Evolutionary conservation across 2,329 filamentous ascomycete genomes (phyloP), one percentile per base, ranked within the genome.

Genomic region (Dactylella cylindrospora): DNA sequence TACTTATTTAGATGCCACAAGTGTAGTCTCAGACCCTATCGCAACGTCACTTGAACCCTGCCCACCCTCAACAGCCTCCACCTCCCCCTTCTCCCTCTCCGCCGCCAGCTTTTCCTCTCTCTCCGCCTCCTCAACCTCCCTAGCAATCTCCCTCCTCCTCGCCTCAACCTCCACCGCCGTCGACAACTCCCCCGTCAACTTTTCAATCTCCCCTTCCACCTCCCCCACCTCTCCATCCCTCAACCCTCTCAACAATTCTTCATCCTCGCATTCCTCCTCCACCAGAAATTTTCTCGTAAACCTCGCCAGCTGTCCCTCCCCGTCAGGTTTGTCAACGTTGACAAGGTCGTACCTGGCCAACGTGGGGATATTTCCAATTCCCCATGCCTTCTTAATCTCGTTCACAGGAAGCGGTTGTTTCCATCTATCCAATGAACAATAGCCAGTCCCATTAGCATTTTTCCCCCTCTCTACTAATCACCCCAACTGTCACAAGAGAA

Each of bases 361-460:
- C 1, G 73, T 71, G 2, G 74, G 74, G 13, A 74, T 67, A 39
- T 69, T 69, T 22, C 66, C 55, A 1, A 74, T 60, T 20, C 67
- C 68, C 73, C 73, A 75, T 13, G 68, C 68, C 5, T 68, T 72
- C 3, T 73, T 70, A 49, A 68, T 74, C 10, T 69, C 50, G 47
- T 75, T 75, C 3, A 66, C 61, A 10, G 20, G 28, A 5, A 29
- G 29, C 2, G 64, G 66, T 15, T 71, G 64, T 20, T 49, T 73
- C 74, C 73, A 75, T 39, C 74, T 75, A 49, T 4, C 8, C 3
- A 19, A 41, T 41, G 36, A 7, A n/a, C n/a, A n/a, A n/a, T n/a
- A n/a, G n/a, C n/a, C n/a, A n/a, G n/a, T n/a, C 31, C 44, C 17
- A 22, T 15, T 6, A 36, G 2, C 19, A 13, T 35, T 31, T 29